These are phyloP conservation scores for Fusarium sp. DNA, from an alignment of 2,329 filamentous ascomycete species.

Conservation along the genomic window DNA sequence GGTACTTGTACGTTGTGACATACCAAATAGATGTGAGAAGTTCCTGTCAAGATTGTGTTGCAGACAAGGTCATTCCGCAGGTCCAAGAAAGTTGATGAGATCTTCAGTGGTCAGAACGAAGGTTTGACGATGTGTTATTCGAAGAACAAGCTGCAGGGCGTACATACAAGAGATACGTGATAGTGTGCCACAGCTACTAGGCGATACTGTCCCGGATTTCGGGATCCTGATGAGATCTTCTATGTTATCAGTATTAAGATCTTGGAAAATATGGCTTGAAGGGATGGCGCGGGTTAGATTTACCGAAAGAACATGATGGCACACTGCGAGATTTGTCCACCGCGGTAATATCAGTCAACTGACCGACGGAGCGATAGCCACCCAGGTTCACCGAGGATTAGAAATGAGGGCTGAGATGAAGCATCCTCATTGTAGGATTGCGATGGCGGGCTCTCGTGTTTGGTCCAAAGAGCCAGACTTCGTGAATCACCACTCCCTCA, in stretches of 20 bases:
- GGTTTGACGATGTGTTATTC: not conserved
- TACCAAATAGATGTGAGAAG: not conserved
- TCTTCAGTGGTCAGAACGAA: not conserved
- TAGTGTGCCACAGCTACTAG: not conserved
- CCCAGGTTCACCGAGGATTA: too few species aligned
- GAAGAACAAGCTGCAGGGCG: not conserved
- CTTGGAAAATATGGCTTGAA: accelerated
- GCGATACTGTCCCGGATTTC: not conserved
- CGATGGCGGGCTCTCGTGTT: not conserved
- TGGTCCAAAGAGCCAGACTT: not conserved
- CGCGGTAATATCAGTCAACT: not conserved
- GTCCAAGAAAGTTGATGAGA: not conserved
- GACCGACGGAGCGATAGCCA: not conserved
- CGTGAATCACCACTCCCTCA: not conserved
- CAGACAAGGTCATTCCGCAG: too few species aligned
- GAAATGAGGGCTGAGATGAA: not conserved
- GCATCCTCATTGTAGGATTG: not conserved
- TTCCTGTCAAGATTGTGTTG: not conserved
- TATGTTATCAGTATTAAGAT: not conserved
- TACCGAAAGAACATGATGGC: not conserved
- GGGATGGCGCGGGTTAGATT: not conserved
- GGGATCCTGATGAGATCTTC: not conserved
- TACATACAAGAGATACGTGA: not conserved
- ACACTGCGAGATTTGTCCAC: not conserved
- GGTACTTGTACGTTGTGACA: not conserved